Base-by-base conservation (phyloP, 139 green algal genomes). In the Tetratostichococcus sp. region DNA sequence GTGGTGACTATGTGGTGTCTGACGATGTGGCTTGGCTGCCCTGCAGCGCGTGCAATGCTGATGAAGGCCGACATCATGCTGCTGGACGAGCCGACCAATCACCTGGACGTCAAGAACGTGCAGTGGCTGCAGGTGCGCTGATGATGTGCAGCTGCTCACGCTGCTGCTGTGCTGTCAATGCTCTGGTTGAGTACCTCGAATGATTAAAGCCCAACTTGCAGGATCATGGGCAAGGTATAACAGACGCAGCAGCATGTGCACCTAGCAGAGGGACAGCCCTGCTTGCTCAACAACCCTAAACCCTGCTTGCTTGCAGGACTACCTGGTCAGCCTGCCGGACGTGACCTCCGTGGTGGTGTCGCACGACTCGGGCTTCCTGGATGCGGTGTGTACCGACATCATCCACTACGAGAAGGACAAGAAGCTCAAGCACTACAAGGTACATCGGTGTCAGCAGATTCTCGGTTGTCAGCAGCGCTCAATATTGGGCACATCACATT, bases 351-450 rank as follows among this genome's bases (percentile, higher is more conserved):
- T 94, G 65, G 89, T 93, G 57, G 89, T 94, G 30, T 91, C 84
- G 4, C 89, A 94, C 84, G 88, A 94, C 83, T 86, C 83, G 23
- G 84, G 83, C 59, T 89, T 94, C 79, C 84, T 93, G 62, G 86
- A 94, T 82, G 83, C 82, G 42, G 86, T 92, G 59, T 93, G 88
- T 83, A 92, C 88, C 31, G 80, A 93, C 79, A 92, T 94, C 72
- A 86, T 94, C 68, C 78, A 90, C 71, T 93, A 93, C 76, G 81
- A 92, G 58, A 85, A 50, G 39, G 39, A 62, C 50, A 80, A 86
- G 35, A 94, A 94, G 79, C 81, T 94, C 32, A 82, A 79, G 21
- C 78, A 83, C 30, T 89, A 91, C 81, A 84, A 83, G 70, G 86
- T 68, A 34, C n/a, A 34, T n/a, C n/a, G n/a, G n/a, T n/a, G n/a